phyloP scores from a whole-genome alignment of 768 basidiomycete species.

The Mycena galericulata region DNA sequence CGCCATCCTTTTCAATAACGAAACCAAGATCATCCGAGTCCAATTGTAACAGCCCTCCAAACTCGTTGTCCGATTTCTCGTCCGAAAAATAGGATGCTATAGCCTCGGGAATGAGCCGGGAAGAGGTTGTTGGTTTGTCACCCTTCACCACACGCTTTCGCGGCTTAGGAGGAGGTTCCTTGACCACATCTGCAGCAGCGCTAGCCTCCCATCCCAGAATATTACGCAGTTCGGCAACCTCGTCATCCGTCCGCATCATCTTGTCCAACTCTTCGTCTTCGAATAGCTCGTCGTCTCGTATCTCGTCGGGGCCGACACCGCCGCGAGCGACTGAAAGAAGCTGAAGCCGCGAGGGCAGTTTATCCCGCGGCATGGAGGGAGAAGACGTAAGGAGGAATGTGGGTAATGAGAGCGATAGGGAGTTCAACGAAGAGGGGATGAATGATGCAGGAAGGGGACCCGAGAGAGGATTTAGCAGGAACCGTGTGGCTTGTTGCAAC shows the following conservation, averaged over 20 bases:
- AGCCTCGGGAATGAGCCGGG: slow-evolving; percentile 17
- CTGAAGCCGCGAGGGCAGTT: slow-evolving; percentile 73
- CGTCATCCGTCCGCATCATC: slow-evolving; percentile 64
- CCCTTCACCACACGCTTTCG: slow-evolving; percentile 2
- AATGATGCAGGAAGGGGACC: slow-evolving; percentile 38
- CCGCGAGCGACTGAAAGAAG: slow-evolving; percentile 69
- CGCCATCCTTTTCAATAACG: slow-evolving; percentile 59
- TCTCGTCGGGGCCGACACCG: slow-evolving; percentile 59
- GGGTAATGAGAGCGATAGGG: slow-evolving; percentile 51
- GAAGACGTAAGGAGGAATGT: slow-evolving; percentile 64
- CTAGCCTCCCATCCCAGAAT: slow-evolving; percentile 46
- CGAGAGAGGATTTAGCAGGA: slow-evolving; percentile 70
- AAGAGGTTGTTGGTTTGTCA: slow-evolving; percentile 19
- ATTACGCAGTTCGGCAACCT: slow-evolving; percentile 57
- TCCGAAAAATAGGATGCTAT: slow-evolving; percentile 26
- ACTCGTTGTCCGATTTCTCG: slow-evolving; percentile 25
- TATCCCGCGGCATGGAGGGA: slow-evolving; percentile 42
- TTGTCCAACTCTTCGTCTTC: slow-evolving; percentile 75
- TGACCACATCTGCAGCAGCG: slow-evolving; percentile 17
- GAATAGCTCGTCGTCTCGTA: slow-evolving; percentile 81
- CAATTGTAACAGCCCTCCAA: slow-evolving; percentile 18
- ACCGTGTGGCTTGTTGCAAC: slow-evolving; percentile 62
- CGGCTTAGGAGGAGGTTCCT: slow-evolving; percentile 2
- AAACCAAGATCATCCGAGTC: slow-evolving; percentile 35
- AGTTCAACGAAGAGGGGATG: slow-evolving; percentile 25